phyloP scores from a whole-genome alignment of 129 eudicot genomes.

The Sambucus nigra region DNA sequence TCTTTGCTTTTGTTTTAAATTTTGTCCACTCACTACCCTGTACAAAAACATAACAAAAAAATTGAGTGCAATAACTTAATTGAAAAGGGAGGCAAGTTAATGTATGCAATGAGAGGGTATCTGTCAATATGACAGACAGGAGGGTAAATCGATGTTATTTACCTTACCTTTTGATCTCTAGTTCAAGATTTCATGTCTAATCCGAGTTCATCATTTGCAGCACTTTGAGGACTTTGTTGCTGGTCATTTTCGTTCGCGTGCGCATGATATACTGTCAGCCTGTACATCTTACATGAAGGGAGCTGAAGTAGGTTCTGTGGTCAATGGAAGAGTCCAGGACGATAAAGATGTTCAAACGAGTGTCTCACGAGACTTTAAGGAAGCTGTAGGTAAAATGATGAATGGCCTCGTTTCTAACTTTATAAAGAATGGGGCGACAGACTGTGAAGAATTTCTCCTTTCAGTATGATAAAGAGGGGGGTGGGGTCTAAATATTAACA shows the following conservation, averaged over 20 bases:
- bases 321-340: slow-evolving; percentile 13
- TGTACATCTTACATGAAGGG: slow-evolving; percentile 64
- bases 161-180: no score
- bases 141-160: no score
- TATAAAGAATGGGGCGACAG: slow-evolving; percentile 36
- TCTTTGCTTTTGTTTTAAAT: no score
- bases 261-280: slow-evolving; percentile 51
- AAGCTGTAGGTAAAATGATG: slow-evolving; percentile 27
- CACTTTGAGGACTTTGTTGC: slow-evolving; percentile 73
- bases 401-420: slow-evolving; percentile 34
- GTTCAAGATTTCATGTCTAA: no score
- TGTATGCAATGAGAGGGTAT: no score
- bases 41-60: no score
- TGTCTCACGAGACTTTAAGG: slow-evolving; percentile 29
- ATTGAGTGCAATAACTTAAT: no score
- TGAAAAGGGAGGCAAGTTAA: no score
- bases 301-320: slow-evolving; percentile 49
- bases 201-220: slow-evolving; percentile 26
- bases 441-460: slow-evolving; percentile 46
- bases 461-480: not conserved
- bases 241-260: slow-evolving; percentile 59
- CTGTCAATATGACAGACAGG: no score
- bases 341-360: slow-evolving; percentile 10
- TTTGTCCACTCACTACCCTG: no score
- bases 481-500: not conserved